Conservation (phyloP, 2,329 filamentous ascomycete genomes). For the Pestalotiopsis sp. region DNA sequence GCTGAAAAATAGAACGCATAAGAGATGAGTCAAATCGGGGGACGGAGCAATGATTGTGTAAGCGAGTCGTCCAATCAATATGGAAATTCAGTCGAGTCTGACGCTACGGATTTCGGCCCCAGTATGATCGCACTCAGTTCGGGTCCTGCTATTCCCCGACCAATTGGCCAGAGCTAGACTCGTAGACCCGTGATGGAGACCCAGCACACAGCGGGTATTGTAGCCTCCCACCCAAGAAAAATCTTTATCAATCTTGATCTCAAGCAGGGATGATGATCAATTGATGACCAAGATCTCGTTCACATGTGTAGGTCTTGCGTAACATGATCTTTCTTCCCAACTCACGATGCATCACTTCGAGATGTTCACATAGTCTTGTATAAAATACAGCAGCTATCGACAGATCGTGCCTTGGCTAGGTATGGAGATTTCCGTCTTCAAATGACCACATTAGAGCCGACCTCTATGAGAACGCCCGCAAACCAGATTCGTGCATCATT, state of each 20-base stretch:
- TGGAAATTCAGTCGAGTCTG: not conserved
- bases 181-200: too few species aligned
- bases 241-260: not conserved
- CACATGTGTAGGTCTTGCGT: too few species aligned
- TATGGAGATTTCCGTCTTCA: conserved; percentile 3
- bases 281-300: too few species aligned
- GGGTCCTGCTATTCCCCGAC: not conserved
- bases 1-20: not conserved
- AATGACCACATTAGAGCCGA: not conserved
- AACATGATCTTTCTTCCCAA: too few species aligned
- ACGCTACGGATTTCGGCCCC: not conserved
- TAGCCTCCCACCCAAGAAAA: not conserved
- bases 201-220: not conserved
- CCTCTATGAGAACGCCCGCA: conserved; percentile 16
- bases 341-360: too few species aligned
- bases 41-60: not conserved
- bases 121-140: not conserved
- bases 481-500: not conserved
- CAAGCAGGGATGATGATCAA: too few species aligned
- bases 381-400: not conserved
- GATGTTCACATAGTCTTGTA: not conserved
- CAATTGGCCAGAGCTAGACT: not conserved
- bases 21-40: not conserved
- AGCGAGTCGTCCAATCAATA: not conserved
- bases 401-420: not conserved